Conservation (phyloP, 2,329 filamentous ascomycete genomes). For the Elsinoe batatas region DNA sequence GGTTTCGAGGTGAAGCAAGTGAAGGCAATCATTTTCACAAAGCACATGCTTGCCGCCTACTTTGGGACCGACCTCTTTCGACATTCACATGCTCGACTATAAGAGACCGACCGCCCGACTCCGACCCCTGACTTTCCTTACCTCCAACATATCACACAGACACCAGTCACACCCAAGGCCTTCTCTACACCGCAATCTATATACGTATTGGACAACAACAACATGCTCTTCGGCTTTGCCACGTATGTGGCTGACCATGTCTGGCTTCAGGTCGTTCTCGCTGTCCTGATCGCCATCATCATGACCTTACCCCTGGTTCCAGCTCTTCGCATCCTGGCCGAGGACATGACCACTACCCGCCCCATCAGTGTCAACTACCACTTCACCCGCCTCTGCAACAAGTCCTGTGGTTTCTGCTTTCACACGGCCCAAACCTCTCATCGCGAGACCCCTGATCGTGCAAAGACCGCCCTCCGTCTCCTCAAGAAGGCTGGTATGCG, state of each 20-base stretch:
- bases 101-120: too few species aligned
- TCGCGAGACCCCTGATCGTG: conserved; percentile 32
- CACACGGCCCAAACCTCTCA: conserved; percentile 44
- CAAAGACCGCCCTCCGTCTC: conserved; percentile 37
- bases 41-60: not conserved
- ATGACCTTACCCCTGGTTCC: not conserved
- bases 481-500: conserved; percentile 44
- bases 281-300: not conserved
- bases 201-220: not conserved
- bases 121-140: too few species aligned
- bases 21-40: not conserved
- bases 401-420: conserved; percentile 47
- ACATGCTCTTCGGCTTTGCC: not conserved
- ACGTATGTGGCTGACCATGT: not conserved
- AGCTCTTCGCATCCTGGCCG: not conserved
- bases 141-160: too few species aligned
- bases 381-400: conserved; percentile 41
- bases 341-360: conserved; percentile 2
- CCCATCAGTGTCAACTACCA: conserved; percentile 41
- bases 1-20: not conserved
- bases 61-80: not conserved
- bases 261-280: not conserved
- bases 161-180: too few species aligned
- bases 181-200: too few species aligned
- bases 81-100: too few species aligned